Evolutionary conservation across 495 filamentous ascomycete species (phyloP), one percentile per base, ranked within the genome.

Genomic region (Penicillium silybi): DNA sequence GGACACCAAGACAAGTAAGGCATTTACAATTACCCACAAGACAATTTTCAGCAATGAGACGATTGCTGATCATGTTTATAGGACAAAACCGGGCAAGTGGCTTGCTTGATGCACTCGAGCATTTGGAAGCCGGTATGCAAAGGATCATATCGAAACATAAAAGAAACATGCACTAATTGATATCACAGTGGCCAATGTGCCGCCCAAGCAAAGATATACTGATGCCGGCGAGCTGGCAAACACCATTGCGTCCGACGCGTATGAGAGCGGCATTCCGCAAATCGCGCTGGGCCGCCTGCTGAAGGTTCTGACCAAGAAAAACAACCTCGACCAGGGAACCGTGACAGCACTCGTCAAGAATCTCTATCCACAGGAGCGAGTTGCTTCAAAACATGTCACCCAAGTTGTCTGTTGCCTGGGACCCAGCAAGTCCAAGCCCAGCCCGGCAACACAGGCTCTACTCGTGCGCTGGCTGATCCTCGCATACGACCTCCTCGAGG

Each of bases 401-500:
- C 85, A 79, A 52, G 64, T 92, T 19, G 78, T 95, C 18, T 86
- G 85, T 44, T 83, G 79, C 47, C 79, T 96, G 35, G 91, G 91
- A 10, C 84, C 89, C 58, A 89, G 88, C 59, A 82, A 83, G 61
- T 77, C 79, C 52, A 96, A 95, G 62, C 85, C 90, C 16, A 83
- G 83, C 13, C 76, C 82, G n/a, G 70, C 78, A 37, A 84, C 84
- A 4, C 91, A 87, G 63, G 78, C 79, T 26, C 70, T 82, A 42
- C 73, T 95, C 20, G 70, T 95, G 43, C 82, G 80, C 73, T 96
- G 91, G 91, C 73, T 96, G 41, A 76, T 90, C 23, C 81, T 90
- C 71, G 76, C 89, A 7, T 85, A 93, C 58, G 85, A 90, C 51
- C 63, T 87, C 41, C 67, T 95, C 15, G 82, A 89, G 37, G 84